Base-by-base conservation (phyloP, 306 rosid genomes). In the Delonix regia region DNA sequence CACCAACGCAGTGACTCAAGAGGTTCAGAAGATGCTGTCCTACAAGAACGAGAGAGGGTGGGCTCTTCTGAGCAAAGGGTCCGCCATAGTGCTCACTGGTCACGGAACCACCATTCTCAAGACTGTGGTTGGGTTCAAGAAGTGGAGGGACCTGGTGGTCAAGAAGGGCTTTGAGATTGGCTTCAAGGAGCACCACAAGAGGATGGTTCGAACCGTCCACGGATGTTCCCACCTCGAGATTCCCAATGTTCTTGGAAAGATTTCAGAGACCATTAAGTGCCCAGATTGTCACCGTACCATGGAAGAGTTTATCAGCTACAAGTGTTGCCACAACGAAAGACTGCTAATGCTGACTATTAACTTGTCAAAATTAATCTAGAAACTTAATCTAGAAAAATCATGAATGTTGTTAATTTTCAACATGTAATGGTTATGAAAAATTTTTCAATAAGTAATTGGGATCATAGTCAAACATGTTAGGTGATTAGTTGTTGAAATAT, bases 31-130 rank as follows among this genome's bases (percentile, higher is more conserved):
- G 41, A 27, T 90, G 72, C 79, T 88, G 18, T 85, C 92, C 0
- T 86, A 85, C 84, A 87, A 90, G 78, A 85, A 83, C 30, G 92
- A 88, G 38, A 71, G 42, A 1, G 92, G 92, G 16, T 90, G 92
- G 91, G 85, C 72, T 5, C 74, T 90, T 33, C 71, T 90, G 0
- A 77, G 56, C 74, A 87, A 83, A 7, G 94, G 92, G 0, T 75
- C 87, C 0, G 69, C 76, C 0, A 87, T 86, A 44, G 69, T 84
- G 59, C 12, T 67, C 1, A 64, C 68, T 10, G 90, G 92, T 0
- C 88, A 83, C 44, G 92, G 92, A 0, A 12, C 65, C 48, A 36
- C 83, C 7, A 39, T 85, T 7, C 10, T 87, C 53, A 83, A 68
- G 44, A 84, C 88, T 3, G 22, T 89, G 2, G 81, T 78, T 1